Evolutionary conservation across 768 basidiomycete genomes (phyloP).

Genomic region (Solioccasus polychromus): DNA sequence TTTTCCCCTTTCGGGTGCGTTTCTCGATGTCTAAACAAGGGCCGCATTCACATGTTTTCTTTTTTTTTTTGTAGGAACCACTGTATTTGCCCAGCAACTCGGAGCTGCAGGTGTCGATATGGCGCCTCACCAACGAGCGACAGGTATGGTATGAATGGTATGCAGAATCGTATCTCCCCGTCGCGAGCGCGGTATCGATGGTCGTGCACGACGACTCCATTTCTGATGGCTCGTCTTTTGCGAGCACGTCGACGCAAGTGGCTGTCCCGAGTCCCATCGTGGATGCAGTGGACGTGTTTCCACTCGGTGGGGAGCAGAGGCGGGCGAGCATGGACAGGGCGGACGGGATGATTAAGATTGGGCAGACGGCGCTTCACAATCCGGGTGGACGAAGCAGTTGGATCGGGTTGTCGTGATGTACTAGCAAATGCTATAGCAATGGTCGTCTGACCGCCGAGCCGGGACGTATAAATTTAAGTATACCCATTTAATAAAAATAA

Average conservation of each 20-base stretch:
- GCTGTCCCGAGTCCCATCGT: constrained; percentile 66
- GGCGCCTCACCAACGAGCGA: constrained; percentile 86
- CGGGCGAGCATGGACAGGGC: constrained; percentile 4
- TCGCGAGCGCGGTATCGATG: constrained; percentile 36
- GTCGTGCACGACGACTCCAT: constrained; percentile 15
- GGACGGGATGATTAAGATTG: constrained; percentile 75
- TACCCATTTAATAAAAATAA: too few relatives aligned
- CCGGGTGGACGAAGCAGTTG: constrained; percentile 87
- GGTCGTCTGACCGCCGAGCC: too few relatives aligned
- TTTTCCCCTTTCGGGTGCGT: constrained; percentile 88
- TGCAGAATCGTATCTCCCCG: constrained; percentile 86
- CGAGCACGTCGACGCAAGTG: constrained; percentile 27
- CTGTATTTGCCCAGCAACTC: constrained; percentile 90
- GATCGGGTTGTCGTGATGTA: constrained; percentile 62
- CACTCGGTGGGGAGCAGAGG: constrained; percentile 14
- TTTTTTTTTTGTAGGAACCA: constrained; percentile 61
- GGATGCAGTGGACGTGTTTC: constrained; percentile 56
- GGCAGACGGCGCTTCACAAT: constrained; percentile 92
- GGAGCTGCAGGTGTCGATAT: constrained; percentile 89
- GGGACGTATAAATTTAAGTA: too few relatives aligned
- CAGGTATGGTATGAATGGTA: constrained; percentile 99
- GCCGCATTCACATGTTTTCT: background rate
- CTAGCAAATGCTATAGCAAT: too few relatives aligned
- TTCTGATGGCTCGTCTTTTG: constrained; percentile 21
- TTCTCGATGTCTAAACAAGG: constrained; percentile 2